Conservation (phyloP, 2,329 filamentous ascomycete genomes). For the Neofusicoccum umdonicola region DNA sequence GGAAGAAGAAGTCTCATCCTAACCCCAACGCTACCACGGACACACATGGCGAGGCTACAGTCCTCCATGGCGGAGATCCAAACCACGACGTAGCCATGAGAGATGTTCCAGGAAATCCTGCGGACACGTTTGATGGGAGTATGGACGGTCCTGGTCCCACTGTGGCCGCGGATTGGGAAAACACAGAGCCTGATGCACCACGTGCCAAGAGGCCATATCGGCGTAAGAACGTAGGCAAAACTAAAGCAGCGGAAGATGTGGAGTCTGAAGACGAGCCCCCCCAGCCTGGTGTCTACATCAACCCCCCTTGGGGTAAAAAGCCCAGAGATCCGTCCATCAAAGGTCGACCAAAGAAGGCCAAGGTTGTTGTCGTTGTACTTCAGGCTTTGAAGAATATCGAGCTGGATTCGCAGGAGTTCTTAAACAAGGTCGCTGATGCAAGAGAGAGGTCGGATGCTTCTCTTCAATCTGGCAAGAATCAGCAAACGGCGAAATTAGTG, state of each 20-base stretch:
- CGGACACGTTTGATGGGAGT: background rate
- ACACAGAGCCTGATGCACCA: background rate
- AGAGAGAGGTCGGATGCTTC: background rate
- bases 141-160: background rate
- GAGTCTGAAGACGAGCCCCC: background rate
- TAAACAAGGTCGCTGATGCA: background rate
- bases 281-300: constrained; percentile 42
- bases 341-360: constrained; percentile 43
- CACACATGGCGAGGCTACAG: background rate
- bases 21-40: background rate
- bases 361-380: constrained; percentile 44
- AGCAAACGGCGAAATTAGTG: background rate
- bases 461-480: background rate
- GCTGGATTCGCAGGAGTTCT: background rate
- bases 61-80: too few relatives aligned
- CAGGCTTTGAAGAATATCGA: constrained; percentile 25
- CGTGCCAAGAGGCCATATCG: background rate
- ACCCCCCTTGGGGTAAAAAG: constrained; percentile 43
- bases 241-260: background rate
- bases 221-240: background rate
- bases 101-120: background rate
- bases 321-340: constrained; percentile 22
- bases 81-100: background rate
- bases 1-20: background rate
- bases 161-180: background rate